These are phyloP conservation scores for Arthrobotrys pseudoclavata DNA, from an alignment of 2,329 filamentous ascomycete genomes.

Conservation along the genomic window DNA sequence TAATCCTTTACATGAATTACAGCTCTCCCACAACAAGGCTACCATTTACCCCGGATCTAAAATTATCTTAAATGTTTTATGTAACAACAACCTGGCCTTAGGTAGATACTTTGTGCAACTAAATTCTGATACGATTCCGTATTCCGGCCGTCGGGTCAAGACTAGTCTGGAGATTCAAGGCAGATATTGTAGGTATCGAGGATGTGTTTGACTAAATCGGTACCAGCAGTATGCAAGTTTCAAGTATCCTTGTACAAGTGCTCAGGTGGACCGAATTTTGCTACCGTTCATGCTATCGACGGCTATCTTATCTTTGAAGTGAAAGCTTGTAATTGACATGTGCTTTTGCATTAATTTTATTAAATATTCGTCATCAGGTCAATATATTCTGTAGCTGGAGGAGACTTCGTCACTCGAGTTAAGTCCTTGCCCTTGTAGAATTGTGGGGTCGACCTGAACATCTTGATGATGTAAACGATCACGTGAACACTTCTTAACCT, in stretches of 20 bases:
- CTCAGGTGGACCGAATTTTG: slow-evolving; percentile 2
- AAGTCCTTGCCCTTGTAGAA: too few species aligned
- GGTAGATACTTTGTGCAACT: not conserved
- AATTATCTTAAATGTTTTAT: not conserved
- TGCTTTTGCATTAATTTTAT: too few species aligned
- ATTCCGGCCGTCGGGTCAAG: not conserved
- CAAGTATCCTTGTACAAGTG: slow-evolving; percentile 12
- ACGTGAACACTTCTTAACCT: not conserved
- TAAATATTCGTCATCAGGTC: not conserved
- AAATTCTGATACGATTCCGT: slow-evolving; percentile 10
- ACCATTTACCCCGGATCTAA: not conserved
- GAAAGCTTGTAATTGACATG: slow-evolving; percentile 8
- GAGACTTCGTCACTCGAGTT: not conserved
- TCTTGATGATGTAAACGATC: slow-evolving; percentile 2
- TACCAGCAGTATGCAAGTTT: not conserved
- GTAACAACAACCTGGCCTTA: not conserved
- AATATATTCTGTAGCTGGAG: not conserved
- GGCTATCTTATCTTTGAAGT: not conserved
- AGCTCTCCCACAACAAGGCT: not conserved
- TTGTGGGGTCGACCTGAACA: not conserved
- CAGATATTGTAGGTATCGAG: slow-evolving; percentile 12
- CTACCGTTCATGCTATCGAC: not conserved
- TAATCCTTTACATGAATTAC: not conserved
- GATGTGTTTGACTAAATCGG: slow-evolving; percentile 10
- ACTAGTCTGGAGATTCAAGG: not conserved